Evolutionary conservation across 148 eudicot genomes (phyloP).

Genomic region (Camellia granthamiana): DNA sequence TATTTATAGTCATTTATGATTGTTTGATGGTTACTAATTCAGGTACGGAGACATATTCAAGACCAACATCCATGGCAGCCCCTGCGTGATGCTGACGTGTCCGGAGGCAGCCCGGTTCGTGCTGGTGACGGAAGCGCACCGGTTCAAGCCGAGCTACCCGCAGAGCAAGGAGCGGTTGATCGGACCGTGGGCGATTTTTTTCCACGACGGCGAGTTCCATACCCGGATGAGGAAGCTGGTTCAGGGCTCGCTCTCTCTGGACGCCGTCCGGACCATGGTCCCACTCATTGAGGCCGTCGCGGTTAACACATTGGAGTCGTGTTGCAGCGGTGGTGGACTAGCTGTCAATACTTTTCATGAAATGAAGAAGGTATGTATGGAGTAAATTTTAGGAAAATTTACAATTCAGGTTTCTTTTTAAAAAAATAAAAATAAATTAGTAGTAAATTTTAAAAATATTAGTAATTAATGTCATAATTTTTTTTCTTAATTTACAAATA

Average conservation of each 20-base stretch:
- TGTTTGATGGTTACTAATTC: neutral
- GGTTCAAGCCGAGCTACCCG: constrained; percentile 25
- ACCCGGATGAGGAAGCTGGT: constrained; percentile 18
- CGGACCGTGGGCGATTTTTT: constrained; percentile 26
- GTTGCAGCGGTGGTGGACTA: neutral
- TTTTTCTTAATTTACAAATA: no score
- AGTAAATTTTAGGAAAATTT: no score
- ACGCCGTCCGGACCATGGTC: constrained; percentile 10
- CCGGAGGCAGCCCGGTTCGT: constrained; percentile 24
- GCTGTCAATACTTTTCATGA: constrained; percentile 14
- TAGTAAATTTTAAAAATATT: no score
- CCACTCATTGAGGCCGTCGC: constrained; percentile 19
- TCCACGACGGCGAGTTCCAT: constrained; percentile 23
- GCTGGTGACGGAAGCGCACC: constrained; percentile 17
- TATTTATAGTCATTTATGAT: no score
- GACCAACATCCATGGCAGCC: constrained; percentile 22
- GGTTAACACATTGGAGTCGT: constrained; percentile 20
- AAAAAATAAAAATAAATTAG: no score
- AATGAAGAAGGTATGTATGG: constrained; percentile 23
- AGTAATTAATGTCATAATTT: no score
- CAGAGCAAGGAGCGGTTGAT: constrained; percentile 24
- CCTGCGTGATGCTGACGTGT: constrained; percentile 22
- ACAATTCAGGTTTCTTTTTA: no score
- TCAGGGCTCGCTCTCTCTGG: constrained; percentile 23
- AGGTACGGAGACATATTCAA: constrained; percentile 28